Evolutionary conservation across 2,329 filamentous ascomycete species (phyloP), one percentile per base, ranked within the genome.

Genomic region (Alternaria metachromatica): DNA sequence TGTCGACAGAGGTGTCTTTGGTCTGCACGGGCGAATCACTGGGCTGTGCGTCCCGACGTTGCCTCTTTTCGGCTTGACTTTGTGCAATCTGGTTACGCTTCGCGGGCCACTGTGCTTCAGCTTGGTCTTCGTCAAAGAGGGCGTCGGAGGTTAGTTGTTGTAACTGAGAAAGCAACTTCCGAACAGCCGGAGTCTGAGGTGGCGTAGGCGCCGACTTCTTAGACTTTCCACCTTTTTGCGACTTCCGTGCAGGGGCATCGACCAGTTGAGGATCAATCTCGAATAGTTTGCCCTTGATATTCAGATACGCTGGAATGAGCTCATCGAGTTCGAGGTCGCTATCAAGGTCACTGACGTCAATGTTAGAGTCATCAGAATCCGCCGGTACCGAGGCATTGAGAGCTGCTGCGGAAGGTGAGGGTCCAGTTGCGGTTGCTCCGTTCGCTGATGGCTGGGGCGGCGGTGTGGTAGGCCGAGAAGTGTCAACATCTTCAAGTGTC

Each of bases 101-200:
- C n/a, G 72, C 74, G 25, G 76, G 75, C 85, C 85, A 87, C 53
- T 77, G 76, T 12, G 76, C 74, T 37, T 85, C 82, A 11, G 84
- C 85, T 55, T 82, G 77, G 6, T 77, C 72, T 61, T 81, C 75
- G 63, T 87, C 84, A 65, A 87, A 86, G 4, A 87, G 73, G 1
- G 83, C 75, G 69, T 87, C 85, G 3, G 88, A 90, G 73, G 96
- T 91, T 45, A 97, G 92, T 64, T 87, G 87, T 41, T 89, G 86
- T 43, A 97, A 82, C 76, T 94, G 96, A 15, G 89, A 88, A 44
- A 90, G 85, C 3, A 97, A 80, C 70, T 89, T 92, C 10, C 86
- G 86, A 46, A 89, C 83, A 64, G 88, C 86, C 21, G 87, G 78
- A 15, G 75, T 74, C 28, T 73, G 67, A 10, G 71, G 70, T 26